Evolutionary conservation across 352 stramenopile genomes (phyloP), one percentile per base, ranked within the genome.

Genomic region (Phytophthora hybrid): DNA sequence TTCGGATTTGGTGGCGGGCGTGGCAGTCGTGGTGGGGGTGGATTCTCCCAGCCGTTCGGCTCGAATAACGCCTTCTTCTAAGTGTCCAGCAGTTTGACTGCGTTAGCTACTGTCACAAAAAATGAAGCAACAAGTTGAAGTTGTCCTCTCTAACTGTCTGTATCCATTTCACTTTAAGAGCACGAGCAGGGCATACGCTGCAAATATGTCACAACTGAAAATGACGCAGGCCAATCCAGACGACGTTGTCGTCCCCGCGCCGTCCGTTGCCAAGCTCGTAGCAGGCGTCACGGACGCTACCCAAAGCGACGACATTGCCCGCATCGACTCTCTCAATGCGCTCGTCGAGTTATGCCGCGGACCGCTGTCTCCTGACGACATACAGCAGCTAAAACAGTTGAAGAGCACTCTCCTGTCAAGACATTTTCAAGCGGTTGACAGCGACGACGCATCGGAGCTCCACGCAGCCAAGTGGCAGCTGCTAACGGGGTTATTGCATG

Each of bases 31-130:
- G 63, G 80, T 54, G 73, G 83, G 5, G 76, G 83, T 1, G 75
- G 76, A 0, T 84, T 84, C 14, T 74, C 73, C 16, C 81, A 78
- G 19, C 87, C 87, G 1, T 94, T 92, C 61, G 83, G 85, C 5
- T 91, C 88, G 10, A 79, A 86, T 44, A 74, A 93, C 52, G 85
- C 85, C 34, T 94, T 93, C 66, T 94, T 91, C 44, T 92, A 71
- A 78, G 39, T 29, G 10, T 8, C 47, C n/a, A 52, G 37, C 37
- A 44, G 10, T 26, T 26, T 26, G 23, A 26, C 23, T 26, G 3
- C 23, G 23, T 26, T 26, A 26, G 3, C 23, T 26, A 26, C 23
- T 26, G 23, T 26, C 23, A 26, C 23, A 26, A 26, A 26, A 26
- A 26, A 26, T 26, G 23, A 26, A 26, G 23, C 3, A 26, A 26